Base-by-base conservation (phyloP, 83 land plant species). In the Diphasiastrum complanatum region DNA sequence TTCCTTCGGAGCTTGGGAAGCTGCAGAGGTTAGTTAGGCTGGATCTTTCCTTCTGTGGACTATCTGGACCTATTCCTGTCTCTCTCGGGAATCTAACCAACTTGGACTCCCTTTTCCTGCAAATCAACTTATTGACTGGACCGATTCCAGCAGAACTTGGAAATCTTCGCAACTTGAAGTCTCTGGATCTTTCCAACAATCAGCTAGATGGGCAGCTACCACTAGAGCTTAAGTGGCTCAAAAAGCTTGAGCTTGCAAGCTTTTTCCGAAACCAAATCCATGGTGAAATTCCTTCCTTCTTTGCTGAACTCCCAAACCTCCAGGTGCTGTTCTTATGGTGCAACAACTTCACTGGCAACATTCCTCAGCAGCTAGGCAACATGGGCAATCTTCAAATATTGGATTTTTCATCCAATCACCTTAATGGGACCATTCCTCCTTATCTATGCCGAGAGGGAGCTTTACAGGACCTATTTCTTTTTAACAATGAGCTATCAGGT, bases 81-180 rank as follows among this genome's bases (percentile, higher is more conserved):
- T 69, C 75, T 25, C 29, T 83, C 8, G 89, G 83, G 41, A 58
- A 76, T 16, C 69, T 86, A 66, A 50, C 49, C 33, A 2, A 25
- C 10, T 70, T 87, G 0, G 79, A 78, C 40, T 68, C 80, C 11
- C 65, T 87, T 2, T 79, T 46, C 37, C 48, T 87, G 10, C 78
- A 83, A 36, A 51, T 59, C 50, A 90, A 90, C 61, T 63, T 48
- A 0, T 64, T 90, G 11, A 46, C 77, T 0, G 96, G 96, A 11
- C 63, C 80, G 2, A 81, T 90, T 33, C 92, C 96, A 0, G 65
- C 49, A 16, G 33, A 78, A 78, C 70, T 89, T 10, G 81, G 74
- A 1, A 63, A 54, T 20, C 50, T 80, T 34, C 34, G 63, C 0
- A 37, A 71, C 2, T 31, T 85, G 66, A 60, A 52, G 28, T 34